Base-by-base conservation (phyloP, 129 eudicot species). In the Centella asiatica region DNA sequence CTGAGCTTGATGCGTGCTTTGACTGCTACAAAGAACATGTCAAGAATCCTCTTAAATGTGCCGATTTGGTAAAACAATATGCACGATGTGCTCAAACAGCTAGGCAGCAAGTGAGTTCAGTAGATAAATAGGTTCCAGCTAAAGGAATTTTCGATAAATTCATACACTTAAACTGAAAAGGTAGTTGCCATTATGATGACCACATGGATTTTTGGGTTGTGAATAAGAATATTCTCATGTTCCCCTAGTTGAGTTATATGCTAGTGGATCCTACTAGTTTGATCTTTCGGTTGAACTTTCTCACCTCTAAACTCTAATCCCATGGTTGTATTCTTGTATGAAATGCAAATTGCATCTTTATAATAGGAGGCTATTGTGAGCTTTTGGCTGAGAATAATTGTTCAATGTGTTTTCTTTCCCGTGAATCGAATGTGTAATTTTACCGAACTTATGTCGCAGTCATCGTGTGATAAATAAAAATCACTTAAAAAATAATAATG, bases 11-110 rank as follows among this genome's bases (percentile, higher is more conserved):
- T 29, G 81, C 88, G 11, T 87, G 95, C 50, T 47, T 77, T 66
- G 83, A 83, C 37, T 92, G 99, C 82, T 92, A 87, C 72, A 87
- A 74, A 69, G 90, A 92, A 64, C 64, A 87, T 65, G 44, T 64
- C 6, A 70, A 84, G 37, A 78, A 92, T 64, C 88, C 99, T 1
- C 74, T 92, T 50, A 92, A 82, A 72, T 92, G 99, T 77, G 81
- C 82, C 44, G 20, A 55, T 28, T 34, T 80, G 63, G 99, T 84
- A 34, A 72, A 72, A 11, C 68, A 55, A 19, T 92, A 49, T 69
- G 90, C 87, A 14, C 81, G 84, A 50, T 92, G 96, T 76, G 96
- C 79, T 31, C 86, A 95, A 37, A 74, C 73, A 55, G 76, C 66
- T 48, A 81, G 95, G 89, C 87, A 82, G 70, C 83, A 64, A 64